Evolutionary conservation across 352 stramenopile genomes (phyloP).

Genomic region (Phytophthora hybrid): DNA sequence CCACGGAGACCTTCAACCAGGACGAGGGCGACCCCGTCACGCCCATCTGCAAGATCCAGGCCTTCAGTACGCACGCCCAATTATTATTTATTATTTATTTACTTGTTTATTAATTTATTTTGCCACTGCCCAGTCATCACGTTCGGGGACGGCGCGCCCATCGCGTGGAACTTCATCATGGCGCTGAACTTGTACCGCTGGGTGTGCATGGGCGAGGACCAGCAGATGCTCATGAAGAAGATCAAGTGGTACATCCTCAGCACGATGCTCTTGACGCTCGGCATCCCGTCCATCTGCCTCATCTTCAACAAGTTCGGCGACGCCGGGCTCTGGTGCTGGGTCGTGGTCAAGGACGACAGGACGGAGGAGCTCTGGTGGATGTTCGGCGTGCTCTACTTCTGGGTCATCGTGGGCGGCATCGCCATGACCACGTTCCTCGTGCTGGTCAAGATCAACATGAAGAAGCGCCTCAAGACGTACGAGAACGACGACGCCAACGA

Average conservation of each 20-base stretch:
- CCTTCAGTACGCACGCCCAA: conserved; percentile 51
- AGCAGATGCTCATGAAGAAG: conserved; percentile 83
- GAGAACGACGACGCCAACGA: conserved; percentile 80
- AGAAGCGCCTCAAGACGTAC: conserved; percentile 72
- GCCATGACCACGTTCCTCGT: conserved; percentile 71
- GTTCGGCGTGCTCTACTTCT: conserved; percentile 76
- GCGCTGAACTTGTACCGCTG: conserved; percentile 84
- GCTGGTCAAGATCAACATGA: conserved; percentile 84
- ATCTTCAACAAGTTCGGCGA: conserved; percentile 75
- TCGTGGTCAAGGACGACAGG: conserved; percentile 58
- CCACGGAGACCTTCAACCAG: conserved; percentile 75
- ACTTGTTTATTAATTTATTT: not conserved
- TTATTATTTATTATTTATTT: conserved; percentile 1
- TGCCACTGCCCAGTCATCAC: conserved; percentile 65
- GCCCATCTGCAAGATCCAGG: conserved; percentile 74
- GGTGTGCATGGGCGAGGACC: conserved; percentile 85
- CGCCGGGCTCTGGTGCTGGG: conserved; percentile 82
- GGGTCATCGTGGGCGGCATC: conserved; percentile 68
- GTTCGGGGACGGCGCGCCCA: conserved; percentile 77
- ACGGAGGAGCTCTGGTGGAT: conserved; percentile 78
- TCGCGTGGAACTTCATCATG: conserved; percentile 89
- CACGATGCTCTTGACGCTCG: conserved; percentile 67
- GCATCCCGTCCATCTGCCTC: conserved; percentile 58
- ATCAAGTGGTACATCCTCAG: conserved; percentile 84
- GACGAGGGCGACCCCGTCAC: conserved; percentile 59